Percentiles rank a stretch among this genome's conserved stretches.
These are phyloP conservation scores for Krasilnikovozyma curviuscula DNA, from an alignment of 768 basidiomycete species.

Conservation along the genomic window DNA sequence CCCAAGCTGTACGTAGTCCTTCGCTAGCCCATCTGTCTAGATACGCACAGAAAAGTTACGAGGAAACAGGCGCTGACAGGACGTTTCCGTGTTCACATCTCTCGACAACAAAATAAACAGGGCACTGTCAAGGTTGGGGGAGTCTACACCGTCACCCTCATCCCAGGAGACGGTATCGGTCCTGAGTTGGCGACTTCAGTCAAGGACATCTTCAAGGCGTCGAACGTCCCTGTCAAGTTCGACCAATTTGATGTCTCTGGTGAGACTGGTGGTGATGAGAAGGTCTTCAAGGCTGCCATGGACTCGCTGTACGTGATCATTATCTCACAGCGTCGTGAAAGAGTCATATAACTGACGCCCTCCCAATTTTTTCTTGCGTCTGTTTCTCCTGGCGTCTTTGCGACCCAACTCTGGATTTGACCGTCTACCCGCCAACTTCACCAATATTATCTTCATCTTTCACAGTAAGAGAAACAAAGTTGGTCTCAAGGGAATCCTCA, in stretches of 20 bases:
- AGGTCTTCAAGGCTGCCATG: constrained; percentile 92
- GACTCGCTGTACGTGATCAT: too few relatives aligned
- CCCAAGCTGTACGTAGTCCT: too few relatives aligned
- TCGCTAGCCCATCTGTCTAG: too few relatives aligned
- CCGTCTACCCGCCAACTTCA: too few relatives aligned
- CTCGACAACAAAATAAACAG: constrained; percentile 34
- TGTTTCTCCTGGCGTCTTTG: too few relatives aligned
- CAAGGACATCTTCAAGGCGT: constrained; percentile 93
- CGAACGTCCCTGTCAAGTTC: constrained; percentile 98
- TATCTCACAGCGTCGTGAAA: too few relatives aligned
- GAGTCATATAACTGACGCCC: too few relatives aligned
- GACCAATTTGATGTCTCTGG: constrained; percentile 97
- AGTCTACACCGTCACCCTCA: constrained; percentile 84
- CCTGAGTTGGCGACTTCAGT: constrained; percentile 93
- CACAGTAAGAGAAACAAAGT: constrained; percentile 95
- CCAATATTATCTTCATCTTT: too few relatives aligned
- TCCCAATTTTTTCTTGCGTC: too few relatives aligned
- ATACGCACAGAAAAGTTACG: too few relatives aligned
- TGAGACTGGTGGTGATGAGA: constrained; percentile 81
- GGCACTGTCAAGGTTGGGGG: constrained; percentile 77
- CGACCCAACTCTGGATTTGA: too few relatives aligned
- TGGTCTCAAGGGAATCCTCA: constrained; percentile 98
- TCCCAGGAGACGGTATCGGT: constrained; percentile 95
- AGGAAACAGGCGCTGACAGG: too few relatives aligned
- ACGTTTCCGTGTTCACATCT: background rate